A percentile compares a stretch with the other conserved stretches of the same genome.
phyloP scores from a whole-genome alignment of 257 asterid species.

The Orobanche coerulescens region DNA sequence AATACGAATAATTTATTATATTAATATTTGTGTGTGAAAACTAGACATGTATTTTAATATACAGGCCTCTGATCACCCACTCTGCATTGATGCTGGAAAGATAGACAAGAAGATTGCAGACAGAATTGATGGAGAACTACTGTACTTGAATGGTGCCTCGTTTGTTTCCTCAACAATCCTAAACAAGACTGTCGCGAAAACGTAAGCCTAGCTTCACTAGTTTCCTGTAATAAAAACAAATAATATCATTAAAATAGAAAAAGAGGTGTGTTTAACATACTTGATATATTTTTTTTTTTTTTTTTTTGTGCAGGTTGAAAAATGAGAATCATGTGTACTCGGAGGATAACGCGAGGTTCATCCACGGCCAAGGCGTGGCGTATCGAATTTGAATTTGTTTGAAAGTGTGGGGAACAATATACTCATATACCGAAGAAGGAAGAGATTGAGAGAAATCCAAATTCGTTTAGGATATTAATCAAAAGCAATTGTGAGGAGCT shows the following conservation, averaged over 20 bases:
- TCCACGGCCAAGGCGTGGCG: slow-evolving; percentile 85
- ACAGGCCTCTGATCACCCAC: slow-evolving; percentile 94
- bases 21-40: no score
- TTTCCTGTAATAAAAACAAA: background rate
- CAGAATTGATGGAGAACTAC: slow-evolving; percentile 71
- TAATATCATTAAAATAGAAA: no score
- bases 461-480: background rate
- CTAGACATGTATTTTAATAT: no score
- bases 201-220: slow-evolving; percentile 35
- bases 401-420: background rate
- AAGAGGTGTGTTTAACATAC: no score
- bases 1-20: no score
- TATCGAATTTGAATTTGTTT: slow-evolving; percentile 38
- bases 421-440: slow-evolving; percentile 26
- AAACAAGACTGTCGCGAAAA: slow-evolving; percentile 77
- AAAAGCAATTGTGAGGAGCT: slow-evolving; percentile 25
- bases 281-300: no score
- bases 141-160: slow-evolving; percentile 80
- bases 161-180: slow-evolving; percentile 83
- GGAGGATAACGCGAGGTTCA: slow-evolving; percentile 90
- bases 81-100: slow-evolving; percentile 67
- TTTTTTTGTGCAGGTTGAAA: slow-evolving; percentile 48
- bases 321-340: slow-evolving; percentile 89
- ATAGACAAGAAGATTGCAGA: slow-evolving; percentile 82
- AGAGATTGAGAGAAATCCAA: background rate